phyloP scores from a whole-genome alignment of 208 protist species.

The Wallacemonas rigidus region DNA sequence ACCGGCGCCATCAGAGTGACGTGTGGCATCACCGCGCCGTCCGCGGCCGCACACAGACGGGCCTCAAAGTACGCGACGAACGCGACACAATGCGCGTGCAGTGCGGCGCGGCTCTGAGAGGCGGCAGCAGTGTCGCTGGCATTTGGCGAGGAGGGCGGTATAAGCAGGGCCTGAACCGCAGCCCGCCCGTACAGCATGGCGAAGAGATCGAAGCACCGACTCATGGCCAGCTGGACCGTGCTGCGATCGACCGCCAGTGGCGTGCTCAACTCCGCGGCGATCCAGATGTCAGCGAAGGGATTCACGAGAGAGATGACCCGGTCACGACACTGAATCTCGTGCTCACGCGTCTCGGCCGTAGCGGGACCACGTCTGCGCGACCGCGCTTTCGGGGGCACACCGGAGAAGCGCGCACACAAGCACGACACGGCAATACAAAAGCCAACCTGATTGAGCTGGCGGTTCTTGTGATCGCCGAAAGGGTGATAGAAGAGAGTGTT shows the following conservation, averaged over 20 bases:
- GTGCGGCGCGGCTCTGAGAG: not conserved
- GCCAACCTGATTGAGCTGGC: slow-evolving; percentile 72
- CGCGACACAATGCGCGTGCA: not conserved
- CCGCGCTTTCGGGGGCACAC: slow-evolving; percentile 5
- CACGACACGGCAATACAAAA: slow-evolving; percentile 64
- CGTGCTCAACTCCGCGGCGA: slow-evolving; percentile 13
- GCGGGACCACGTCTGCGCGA: slow-evolving; percentile 15
- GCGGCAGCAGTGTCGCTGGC: not conserved
- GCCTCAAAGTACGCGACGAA: slow-evolving; percentile 13
- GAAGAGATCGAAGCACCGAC: slow-evolving; percentile 20
- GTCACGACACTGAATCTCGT: slow-evolving; percentile 16
- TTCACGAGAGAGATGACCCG: slow-evolving; percentile 12
- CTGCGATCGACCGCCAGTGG: slow-evolving; percentile 14
- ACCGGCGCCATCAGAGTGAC: not conserved
- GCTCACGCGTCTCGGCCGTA: slow-evolving; percentile 1
- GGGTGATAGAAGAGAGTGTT: slow-evolving; percentile 77
- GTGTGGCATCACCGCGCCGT: not conserved
- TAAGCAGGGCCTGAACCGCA: not conserved
- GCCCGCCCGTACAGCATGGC: not conserved
- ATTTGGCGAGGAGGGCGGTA: not conserved
- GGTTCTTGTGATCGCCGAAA: slow-evolving; percentile 24
- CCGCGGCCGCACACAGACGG: not conserved
- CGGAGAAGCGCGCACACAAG: slow-evolving; percentile 39
- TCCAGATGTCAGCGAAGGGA: slow-evolving; percentile 12
- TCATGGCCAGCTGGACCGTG: slow-evolving; percentile 11